Base-by-base conservation (phyloP, 306 rosid species). In the Alnus glutinosa region DNA sequence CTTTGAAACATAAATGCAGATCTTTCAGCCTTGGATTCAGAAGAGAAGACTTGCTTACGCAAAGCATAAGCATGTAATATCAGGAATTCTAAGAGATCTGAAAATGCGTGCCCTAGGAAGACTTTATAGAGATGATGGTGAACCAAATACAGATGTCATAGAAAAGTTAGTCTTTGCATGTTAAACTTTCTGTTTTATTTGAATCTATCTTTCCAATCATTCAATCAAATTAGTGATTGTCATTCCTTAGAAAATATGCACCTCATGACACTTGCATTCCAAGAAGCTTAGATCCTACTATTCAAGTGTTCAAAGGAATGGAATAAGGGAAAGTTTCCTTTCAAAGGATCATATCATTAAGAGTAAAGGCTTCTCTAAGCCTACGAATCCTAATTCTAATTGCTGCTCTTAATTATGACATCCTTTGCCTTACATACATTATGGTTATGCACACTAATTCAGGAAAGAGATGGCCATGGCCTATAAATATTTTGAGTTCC, bases 11-110 rank as follows among this genome's bases (percentile, higher is more conserved):
- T 50, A 50, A 66, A 70, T 66, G 61, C 71, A 81, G 83, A 54
- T 81, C 19, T 80, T 83, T 54, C 88, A 83, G 83, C 83, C 85
- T 6, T 81, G 89, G 86, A 88, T 88, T 66, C 89, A 85, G 83
- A 83, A 19, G 74, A 76, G 84, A 77, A 81, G 59, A 72, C 73
- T 88, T 63, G 89, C 83, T 7, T 85, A 39, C 57, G 84, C 80
- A 23, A 83, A 79, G 71, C 85, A 85, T 72, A 88, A 85, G 86
- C 76, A 81, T 74, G 55, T 88, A 36, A 81, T 81, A 79, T 81
- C 86, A 57, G 81, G 78, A 37, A 62, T 88, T 81, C 81, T 88
- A 46, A 57, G 82, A 77, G 78, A 81, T 36, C 50, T 88, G 58
- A 88, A 66, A 48, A 62, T 74, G 75, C 78, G 55, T 30, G 48